Evolutionary conservation across 495 filamentous ascomycete species (phyloP).

Genomic region (Tuber borchii): DNA sequence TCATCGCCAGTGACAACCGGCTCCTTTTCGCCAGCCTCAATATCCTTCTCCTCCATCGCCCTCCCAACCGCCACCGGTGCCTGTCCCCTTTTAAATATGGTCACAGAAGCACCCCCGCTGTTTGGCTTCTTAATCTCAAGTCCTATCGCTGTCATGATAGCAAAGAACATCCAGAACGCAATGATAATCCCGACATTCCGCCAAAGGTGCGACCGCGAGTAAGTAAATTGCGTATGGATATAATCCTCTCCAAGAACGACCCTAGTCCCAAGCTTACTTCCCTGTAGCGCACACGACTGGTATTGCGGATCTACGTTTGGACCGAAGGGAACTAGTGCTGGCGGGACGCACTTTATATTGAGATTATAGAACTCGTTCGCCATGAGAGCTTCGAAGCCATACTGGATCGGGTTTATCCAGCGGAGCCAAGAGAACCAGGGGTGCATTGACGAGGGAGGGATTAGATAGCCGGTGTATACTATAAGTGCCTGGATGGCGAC

Average conservation of each 20-base stretch:
- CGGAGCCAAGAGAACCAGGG: slow-evolving; percentile 75
- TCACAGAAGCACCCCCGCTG: slow-evolving; percentile 63
- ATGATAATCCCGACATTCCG: slow-evolving; percentile 64
- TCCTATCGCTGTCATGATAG: slow-evolving; percentile 54
- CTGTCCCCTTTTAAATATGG: slow-evolving; percentile 60
- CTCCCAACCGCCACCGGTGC: slow-evolving; percentile 51
- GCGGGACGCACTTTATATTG: slow-evolving; percentile 45
- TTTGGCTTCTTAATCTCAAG: slow-evolving; percentile 66
- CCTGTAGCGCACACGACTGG: slow-evolving; percentile 58
- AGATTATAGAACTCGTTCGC: slow-evolving; percentile 60
- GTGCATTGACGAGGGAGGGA: slow-evolving; percentile 66
- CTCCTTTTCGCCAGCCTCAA: slow-evolving; percentile 47
- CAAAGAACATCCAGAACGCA: slow-evolving; percentile 60
- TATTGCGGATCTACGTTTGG: slow-evolving; percentile 29
- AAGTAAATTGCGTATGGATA: slow-evolving; percentile 52
- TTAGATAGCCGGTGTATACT: slow-evolving; percentile 69
- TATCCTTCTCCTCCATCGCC: slow-evolving; percentile 49
- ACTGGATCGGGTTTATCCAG: slow-evolving; percentile 69
- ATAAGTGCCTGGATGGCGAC: slow-evolving; percentile 59
- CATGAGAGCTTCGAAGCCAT: slow-evolving; percentile 64
- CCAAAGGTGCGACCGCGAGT: slow-evolving; percentile 57
- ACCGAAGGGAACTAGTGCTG: slow-evolving; percentile 51
- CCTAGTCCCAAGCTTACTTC: slow-evolving; percentile 48
- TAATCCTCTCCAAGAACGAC: slow-evolving; percentile 51
- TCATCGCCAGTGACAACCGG: slow-evolving; percentile 30